These are phyloP conservation scores for Fonsecaea multimorphosa DNA, from an alignment of 2,329 filamentous ascomycete genomes.

Conservation along the genomic window DNA sequence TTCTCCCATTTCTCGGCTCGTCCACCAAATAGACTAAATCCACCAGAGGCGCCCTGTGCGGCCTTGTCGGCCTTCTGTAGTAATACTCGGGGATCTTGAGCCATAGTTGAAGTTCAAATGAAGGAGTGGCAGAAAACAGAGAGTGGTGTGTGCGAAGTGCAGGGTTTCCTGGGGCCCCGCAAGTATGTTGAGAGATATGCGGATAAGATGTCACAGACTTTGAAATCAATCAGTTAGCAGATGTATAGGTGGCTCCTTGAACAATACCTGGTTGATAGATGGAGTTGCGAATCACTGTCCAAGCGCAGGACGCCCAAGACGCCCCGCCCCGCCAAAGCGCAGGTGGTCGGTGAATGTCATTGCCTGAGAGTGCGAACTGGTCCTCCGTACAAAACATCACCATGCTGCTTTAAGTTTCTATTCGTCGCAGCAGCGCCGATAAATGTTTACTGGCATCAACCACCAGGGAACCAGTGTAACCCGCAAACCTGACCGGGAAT, in stretches of 20 bases:
- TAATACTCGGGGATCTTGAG: conserved; percentile 77
- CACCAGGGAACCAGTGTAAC: neutral
- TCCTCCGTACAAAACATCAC: conserved; percentile 11
- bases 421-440: neutral
- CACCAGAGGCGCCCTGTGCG: conserved; percentile 72
- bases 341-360: too few species aligned
- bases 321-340: neutral
- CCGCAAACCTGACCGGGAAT: neutral
- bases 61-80: conserved; percentile 89
- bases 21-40: conserved; percentile 89
- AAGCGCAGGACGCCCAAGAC: neutral
- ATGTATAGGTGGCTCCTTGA: conserved; percentile 6
- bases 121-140: neutral
- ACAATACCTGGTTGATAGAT: neutral
- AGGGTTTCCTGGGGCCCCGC: neutral
- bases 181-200: neutral
- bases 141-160: neutral
- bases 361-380: neutral
- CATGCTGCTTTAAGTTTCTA: conserved; percentile 9
- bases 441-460: neutral
- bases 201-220: neutral
- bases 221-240: neutral
- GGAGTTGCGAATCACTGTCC: neutral
- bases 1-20: conserved; percentile 86
- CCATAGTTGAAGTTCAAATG: conserved; percentile 57